These are phyloP conservation scores for Amborella trichopoda DNA, from an alignment of 164 flowering plant genomes.

Conservation along the genomic window DNA sequence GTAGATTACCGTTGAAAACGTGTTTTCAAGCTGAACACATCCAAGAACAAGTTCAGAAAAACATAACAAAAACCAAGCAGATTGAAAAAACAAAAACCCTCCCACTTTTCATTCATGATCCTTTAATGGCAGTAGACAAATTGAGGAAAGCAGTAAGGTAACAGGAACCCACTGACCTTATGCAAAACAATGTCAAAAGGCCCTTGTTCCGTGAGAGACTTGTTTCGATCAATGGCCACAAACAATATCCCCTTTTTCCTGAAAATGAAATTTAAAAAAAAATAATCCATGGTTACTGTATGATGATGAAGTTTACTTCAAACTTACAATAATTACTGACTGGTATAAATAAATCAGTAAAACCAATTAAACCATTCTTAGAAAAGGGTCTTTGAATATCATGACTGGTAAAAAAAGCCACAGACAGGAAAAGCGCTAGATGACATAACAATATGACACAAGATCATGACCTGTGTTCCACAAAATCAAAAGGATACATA, in stretches of 20 bases:
- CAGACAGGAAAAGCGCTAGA: too few relatives aligned
- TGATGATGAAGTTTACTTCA: too few relatives aligned
- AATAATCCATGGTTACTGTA: background rate
- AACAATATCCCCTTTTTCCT: slow-evolving; percentile 77
- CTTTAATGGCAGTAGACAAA: background rate
- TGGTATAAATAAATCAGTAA: too few relatives aligned
- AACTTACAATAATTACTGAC: too few relatives aligned
- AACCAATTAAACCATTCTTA: too few relatives aligned
- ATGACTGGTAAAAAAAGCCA: too few relatives aligned
- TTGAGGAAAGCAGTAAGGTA: background rate
- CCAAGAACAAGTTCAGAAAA: background rate
- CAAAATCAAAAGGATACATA: too few relatives aligned
- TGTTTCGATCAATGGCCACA: slow-evolving; percentile 60
- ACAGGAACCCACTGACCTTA: slow-evolving; percentile 39
- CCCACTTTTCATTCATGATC: too few relatives aligned
- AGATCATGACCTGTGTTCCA: too few relatives aligned
- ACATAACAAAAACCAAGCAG: background rate
- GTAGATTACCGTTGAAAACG: background rate
- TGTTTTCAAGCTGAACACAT: background rate
- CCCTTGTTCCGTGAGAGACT: slow-evolving; percentile 79
- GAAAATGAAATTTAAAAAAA: slow-evolving; percentile 21
- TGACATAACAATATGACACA: too few relatives aligned
- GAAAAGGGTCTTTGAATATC: too few relatives aligned
- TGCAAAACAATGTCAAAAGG: slow-evolving; percentile 87
- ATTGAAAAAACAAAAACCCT: background rate